Percentiles rank a stretch among this genome's conserved stretches.
These are phyloP conservation scores for Tillandsia leiboldiana DNA, from an alignment of 176 grass and related monocot genomes.

Conservation along the genomic window DNA sequence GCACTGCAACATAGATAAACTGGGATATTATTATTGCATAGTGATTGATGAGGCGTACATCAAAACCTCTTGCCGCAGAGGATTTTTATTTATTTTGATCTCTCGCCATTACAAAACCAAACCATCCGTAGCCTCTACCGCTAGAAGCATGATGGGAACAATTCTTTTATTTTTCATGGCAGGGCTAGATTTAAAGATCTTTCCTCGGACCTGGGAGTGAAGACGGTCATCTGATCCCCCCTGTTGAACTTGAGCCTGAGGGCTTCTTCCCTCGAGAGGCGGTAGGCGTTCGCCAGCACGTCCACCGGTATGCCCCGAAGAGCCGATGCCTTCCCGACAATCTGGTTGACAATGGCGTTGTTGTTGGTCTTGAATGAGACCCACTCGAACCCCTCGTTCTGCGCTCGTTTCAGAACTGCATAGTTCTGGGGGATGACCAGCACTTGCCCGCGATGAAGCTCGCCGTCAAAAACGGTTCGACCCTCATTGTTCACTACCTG, in stretches of 20 bases:
- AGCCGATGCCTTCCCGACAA: background rate
- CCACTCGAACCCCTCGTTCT: constrained; percentile 1
- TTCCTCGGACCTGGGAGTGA: background rate
- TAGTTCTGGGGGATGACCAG: constrained; percentile 3
- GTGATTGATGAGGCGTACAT: no score
- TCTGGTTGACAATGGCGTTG: constrained; percentile 15
- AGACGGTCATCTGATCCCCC: background rate
- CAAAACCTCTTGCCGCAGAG: no score
- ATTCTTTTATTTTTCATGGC: no score
- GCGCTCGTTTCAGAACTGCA: background rate
- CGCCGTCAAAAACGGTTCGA: background rate
- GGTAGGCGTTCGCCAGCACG: constrained; percentile 6
- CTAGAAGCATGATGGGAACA: no score
- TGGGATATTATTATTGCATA: no score
- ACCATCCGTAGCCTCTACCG: no score
- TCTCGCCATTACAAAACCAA: no score
- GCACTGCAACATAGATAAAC: no score
- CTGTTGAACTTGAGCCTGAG: constrained; percentile 2
- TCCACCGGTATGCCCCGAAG: constrained; percentile 1
- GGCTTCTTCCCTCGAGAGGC: background rate
- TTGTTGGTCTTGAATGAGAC: constrained; percentile 1
- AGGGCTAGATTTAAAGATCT: no score
- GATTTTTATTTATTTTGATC: no score
- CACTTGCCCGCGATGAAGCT: background rate
- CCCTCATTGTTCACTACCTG: background rate